Evolutionary conservation across 768 basidiomycete genomes (phyloP), one percentile per base, ranked within the genome.

Genomic region (Lactarius quietus): DNA sequence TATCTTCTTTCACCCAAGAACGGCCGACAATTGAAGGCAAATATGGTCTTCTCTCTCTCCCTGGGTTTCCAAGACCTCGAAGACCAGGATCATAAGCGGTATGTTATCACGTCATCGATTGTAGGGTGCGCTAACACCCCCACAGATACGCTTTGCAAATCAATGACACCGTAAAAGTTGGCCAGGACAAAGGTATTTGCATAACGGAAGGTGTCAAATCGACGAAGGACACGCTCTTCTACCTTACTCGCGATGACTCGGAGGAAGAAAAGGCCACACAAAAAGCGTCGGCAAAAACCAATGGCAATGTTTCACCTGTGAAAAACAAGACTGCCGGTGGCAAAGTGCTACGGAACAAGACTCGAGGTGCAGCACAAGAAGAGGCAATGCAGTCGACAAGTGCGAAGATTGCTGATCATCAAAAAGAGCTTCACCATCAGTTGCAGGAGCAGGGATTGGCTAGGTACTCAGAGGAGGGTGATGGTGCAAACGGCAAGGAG

Each of bases 321-420:
- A 92, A 92, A 76, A 82, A 84, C 70, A 89, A 89, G 74, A 88
- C 86, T 3, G 89, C 86, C 0, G 93, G 85, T 18, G 88, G 87
- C 8, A 95, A 97, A 73, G 89, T 96, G 23, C 79, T 97, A 23
- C 87, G 93, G 61, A 93, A 92, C 73, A 95, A 96, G 76, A 92
- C 92, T 0, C 87, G 97, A 31, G 87, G 91, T 66, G 89, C 93
- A 36, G 89, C 86, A 29, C 90, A 93, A 71, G 89, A 91, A 48
- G 93, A 97, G 68, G 84, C 90, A 3, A 83, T 93, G 61, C 84
- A 88, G 70, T 87, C 92, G 3, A 87, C 88, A 20, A 80, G 83
- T 6, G 86, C 93, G 15, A 89, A 86, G 74, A 84, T 97, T 56
- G 85, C 88, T 58, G 91, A 93, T 60, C 95, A 98, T 76, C 97